Evolutionary conservation across 257 asterid species (phyloP).

Genomic region (Asclepias syriaca): DNA sequence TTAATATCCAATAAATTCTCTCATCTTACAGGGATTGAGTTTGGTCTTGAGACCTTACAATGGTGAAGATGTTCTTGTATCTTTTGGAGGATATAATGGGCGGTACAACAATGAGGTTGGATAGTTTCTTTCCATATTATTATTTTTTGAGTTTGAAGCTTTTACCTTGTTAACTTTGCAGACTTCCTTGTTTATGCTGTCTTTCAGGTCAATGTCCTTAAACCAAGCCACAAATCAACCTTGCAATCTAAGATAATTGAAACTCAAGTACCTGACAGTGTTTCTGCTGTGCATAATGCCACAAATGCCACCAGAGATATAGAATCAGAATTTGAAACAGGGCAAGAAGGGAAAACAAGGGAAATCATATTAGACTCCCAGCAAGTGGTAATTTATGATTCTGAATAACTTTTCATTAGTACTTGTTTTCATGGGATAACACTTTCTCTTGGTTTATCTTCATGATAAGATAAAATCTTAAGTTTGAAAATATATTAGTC

Average conservation of each 20-base stretch:
- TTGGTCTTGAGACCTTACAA: conserved; percentile 69
- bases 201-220: conserved; percentile 73
- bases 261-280: conserved; percentile 73
- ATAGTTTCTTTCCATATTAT: conserved; percentile 6
- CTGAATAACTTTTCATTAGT: neutral
- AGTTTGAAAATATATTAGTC: neutral
- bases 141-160: conserved; percentile 1
- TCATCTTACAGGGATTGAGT: conserved; percentile 70
- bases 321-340: conserved; percentile 73
- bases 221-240: conserved; percentile 92
- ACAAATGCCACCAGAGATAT: conserved; percentile 81
- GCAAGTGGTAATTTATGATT: conserved; percentile 43
- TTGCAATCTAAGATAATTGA: conserved; percentile 69
- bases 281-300: conserved; percentile 80
- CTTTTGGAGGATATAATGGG: conserved; percentile 98
- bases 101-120: conserved; percentile 90
- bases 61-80: conserved; percentile 87
- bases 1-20: conserved; percentile 5
- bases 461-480: neutral
- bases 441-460: neutral
- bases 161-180: conserved; percentile 17
- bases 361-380: conserved; percentile 60
- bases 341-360: conserved; percentile 75
- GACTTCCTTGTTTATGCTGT: conserved; percentile 24
- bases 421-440: neutral